Evolutionary conservation across 2,329 filamentous ascomycete genomes (phyloP).

Genomic region (Xylogone sp.): DNA sequence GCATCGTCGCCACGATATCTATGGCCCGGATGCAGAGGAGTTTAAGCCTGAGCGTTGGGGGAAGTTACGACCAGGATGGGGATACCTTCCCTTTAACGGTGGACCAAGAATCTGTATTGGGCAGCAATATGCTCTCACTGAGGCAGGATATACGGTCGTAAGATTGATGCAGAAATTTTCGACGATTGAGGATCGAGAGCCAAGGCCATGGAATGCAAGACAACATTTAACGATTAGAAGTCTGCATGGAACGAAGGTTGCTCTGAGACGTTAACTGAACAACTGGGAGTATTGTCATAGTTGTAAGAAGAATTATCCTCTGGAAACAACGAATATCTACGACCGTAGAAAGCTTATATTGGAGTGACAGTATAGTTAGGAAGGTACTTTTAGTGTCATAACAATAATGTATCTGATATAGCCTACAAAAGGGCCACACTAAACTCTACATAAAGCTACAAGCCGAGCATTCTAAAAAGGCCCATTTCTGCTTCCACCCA

Average conservation of each 20-base stretch:
- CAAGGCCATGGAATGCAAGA: background rate
- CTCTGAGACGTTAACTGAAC: background rate
- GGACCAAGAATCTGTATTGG: conserved; percentile 41
- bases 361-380: too few relatives aligned
- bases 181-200: conserved; percentile 16
- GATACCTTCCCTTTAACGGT: conserved; percentile 4
- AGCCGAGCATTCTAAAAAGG: too few relatives aligned
- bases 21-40: conserved; percentile 13
- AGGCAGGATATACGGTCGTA: conserved; percentile 5
- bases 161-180: conserved; percentile 18
- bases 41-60: conserved; percentile 17
- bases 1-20: conserved; percentile 32
- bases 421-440: too few relatives aligned
- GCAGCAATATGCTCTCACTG: conserved; percentile 7
- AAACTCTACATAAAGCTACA: too few relatives aligned
- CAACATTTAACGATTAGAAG: background rate
- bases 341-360: too few relatives aligned
- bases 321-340: too few relatives aligned
- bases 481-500: too few relatives aligned
- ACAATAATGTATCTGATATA: too few relatives aligned
- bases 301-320: too few relatives aligned
- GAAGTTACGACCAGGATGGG: conserved; percentile 1
- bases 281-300: too few relatives aligned
- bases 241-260: background rate
- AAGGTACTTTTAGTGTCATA: too few relatives aligned